phyloP scores from a whole-genome alignment of 768 basidiomycete genomes.

The Roridomyces roridus region DNA sequence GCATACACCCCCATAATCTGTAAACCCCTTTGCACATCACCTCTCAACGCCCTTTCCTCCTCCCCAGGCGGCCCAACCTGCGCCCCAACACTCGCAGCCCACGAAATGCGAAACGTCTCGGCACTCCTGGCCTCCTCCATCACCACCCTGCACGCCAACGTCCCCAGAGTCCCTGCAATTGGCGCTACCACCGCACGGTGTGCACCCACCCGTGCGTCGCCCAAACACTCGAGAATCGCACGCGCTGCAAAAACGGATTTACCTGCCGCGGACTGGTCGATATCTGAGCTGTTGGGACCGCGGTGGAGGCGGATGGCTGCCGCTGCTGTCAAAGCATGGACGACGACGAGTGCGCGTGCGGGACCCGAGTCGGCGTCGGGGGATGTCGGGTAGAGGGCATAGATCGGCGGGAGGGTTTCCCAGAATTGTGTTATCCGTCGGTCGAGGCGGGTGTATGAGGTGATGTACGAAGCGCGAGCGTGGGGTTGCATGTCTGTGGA shows the following conservation, averaged over 20 bases:
- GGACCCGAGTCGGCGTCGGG: not conserved
- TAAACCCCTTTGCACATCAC: constrained; percentile 3
- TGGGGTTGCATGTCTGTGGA: constrained; percentile 1
- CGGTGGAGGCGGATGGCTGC: constrained; percentile 21
- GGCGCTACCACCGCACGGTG: constrained; percentile 13
- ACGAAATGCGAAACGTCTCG: not conserved
- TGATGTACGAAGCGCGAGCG: not conserved
- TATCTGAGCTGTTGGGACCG: not conserved
- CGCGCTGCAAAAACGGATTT: constrained; percentile 19
- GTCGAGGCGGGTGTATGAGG: constrained; percentile 12
- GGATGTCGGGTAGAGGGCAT: constrained; percentile 6
- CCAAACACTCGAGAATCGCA: constrained; percentile 11
- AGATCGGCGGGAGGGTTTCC: constrained; percentile 17
- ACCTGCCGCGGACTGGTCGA: not conserved
- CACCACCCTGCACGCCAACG: not conserved
- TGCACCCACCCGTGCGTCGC: not conserved
- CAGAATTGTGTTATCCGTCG: constrained; percentile 15
- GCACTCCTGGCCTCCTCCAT: not conserved
- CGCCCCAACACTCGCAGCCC: not conserved
- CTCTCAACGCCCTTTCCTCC: not conserved
- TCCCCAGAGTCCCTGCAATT: constrained; percentile 12
- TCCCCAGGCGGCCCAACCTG: not conserved
- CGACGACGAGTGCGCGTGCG: constrained; percentile 10
- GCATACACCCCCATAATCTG: constrained; percentile 7
- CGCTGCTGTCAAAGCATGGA: constrained; percentile 19